Conservation (phyloP, 140 eudicot species). For the Bidens hawaiensis region DNA sequence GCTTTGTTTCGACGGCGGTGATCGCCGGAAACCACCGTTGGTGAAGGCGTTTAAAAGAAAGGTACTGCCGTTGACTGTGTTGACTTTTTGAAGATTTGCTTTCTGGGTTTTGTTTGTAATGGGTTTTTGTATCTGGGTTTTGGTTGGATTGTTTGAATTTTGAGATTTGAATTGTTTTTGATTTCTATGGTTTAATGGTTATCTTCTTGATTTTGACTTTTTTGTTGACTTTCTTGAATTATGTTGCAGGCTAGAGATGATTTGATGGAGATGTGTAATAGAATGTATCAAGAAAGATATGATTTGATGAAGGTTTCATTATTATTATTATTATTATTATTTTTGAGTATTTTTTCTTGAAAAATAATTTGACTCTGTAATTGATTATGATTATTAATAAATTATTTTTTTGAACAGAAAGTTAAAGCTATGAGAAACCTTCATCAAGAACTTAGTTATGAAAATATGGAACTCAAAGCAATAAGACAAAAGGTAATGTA, state of each 20-base stretch:
- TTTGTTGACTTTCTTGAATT: neutral
- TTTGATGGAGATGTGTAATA: conserved; percentile 23
- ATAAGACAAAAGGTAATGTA: conserved; percentile 37
- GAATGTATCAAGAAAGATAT: conserved; percentile 22
- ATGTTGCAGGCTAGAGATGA: conserved; percentile 31
- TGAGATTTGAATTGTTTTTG: neutral
- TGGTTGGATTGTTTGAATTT: neutral
- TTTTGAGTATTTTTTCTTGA: neutral
- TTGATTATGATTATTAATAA: too few relatives aligned
- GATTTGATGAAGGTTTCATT: conserved; percentile 32
- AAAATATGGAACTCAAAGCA: conserved; percentile 37
- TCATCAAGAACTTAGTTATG: conserved; percentile 13
- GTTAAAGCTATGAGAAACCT: conserved; percentile 9
- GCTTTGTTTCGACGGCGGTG: conserved; percentile 42
- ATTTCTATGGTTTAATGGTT: conserved; percentile 10
- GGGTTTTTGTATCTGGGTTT: conserved; percentile 12
- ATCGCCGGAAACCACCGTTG: conserved; percentile 13
- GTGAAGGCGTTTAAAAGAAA: conserved; percentile 24
- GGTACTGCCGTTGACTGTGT: conserved; percentile 25
- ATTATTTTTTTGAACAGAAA: conserved; percentile 30
- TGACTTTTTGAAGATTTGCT: neutral
- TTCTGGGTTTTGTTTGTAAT: conserved; percentile 11
- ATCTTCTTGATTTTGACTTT: neutral
- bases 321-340: too few relatives aligned
- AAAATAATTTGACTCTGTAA: neutral